Percentiles rank a stretch among this genome's conserved stretches.
phyloP scores from a whole-genome alignment of 2,329 filamentous ascomycete genomes.

The Mycosphaerella arachidis region DNA sequence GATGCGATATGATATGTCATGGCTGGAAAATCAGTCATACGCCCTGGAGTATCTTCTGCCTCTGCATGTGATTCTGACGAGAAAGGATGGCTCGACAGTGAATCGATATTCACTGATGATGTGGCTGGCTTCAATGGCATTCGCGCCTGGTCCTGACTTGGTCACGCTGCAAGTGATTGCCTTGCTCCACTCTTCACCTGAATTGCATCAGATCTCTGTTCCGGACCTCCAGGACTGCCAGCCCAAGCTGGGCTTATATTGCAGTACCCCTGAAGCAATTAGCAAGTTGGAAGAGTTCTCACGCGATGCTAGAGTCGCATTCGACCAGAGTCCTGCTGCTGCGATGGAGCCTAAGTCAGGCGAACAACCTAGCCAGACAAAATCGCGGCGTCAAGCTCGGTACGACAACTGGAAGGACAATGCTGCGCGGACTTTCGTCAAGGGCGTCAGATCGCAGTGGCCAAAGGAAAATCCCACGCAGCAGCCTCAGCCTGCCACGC shows the following conservation, averaged over 20 bases:
- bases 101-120: slow-evolving; percentile 8
- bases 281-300: slow-evolving; percentile 23
- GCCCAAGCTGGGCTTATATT: neutral
- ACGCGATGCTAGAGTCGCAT: neutral
- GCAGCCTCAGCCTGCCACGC: no score
- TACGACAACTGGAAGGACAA: slow-evolving; percentile 1
- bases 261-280: neutral
- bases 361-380: slow-evolving; percentile 31
- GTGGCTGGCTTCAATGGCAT: slow-evolving; percentile 41
- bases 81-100: neutral
- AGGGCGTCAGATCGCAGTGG: slow-evolving; percentile 13
- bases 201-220: neutral
- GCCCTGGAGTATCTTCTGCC: neutral
- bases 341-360: slow-evolving; percentile 22
- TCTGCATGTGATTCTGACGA: neutral
- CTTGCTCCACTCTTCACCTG: slow-evolving; percentile 29
- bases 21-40: neutral
- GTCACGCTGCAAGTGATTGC: slow-evolving; percentile 41
- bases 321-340: slow-evolving; percentile 24
- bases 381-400: slow-evolving; percentile 1
- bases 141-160: slow-evolving; percentile 38
- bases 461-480: slow-evolving; percentile 1
- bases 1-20: neutral
- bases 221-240: neutral
- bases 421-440: neutral